Conservation (phyloP, 495 filamentous ascomycete genomes). For the Usnea hakonensis region DNA sequence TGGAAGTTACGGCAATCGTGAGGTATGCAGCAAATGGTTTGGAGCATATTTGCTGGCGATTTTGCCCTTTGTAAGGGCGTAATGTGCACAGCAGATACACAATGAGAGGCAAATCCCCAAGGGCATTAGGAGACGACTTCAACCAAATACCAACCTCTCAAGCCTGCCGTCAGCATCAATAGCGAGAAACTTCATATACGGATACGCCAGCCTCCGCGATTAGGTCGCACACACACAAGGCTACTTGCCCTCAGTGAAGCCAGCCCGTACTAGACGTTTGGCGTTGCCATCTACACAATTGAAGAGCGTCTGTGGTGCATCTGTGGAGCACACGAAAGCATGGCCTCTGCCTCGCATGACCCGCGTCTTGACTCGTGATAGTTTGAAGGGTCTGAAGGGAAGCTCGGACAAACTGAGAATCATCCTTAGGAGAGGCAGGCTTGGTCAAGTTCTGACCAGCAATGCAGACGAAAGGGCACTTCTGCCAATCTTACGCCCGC, state of each 20-base stretch:
- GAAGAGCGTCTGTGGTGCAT: conserved; percentile 54
- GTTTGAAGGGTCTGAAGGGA: conserved; percentile 43
- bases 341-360: conserved; percentile 56
- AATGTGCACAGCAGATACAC: conserved; percentile 48
- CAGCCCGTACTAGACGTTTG: conserved; percentile 53
- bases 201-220: conserved; percentile 38
- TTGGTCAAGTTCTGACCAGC: conserved; percentile 29
- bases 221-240: conserved; percentile 42
- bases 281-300: conserved; percentile 44
- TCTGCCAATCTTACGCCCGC: neutral
- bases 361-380: conserved; percentile 46
- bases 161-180: conserved; percentile 48
- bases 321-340: conserved; percentile 46
- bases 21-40: conserved; percentile 44
- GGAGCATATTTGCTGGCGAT: neutral
- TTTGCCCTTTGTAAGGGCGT: conserved; percentile 30
- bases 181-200: too few relatives aligned
- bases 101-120: conserved; percentile 50
- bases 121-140: conserved; percentile 52
- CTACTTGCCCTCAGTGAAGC: conserved; percentile 38
- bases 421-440: conserved; percentile 45
- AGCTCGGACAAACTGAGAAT: conserved; percentile 35
- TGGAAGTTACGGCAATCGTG: conserved; percentile 50
- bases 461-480: neutral
- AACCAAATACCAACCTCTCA: conserved; percentile 57